Evolutionary conservation across 495 filamentous ascomycete genomes (phyloP), one percentile per base, ranked within the genome.

Genomic region (Penicillium soppii): DNA sequence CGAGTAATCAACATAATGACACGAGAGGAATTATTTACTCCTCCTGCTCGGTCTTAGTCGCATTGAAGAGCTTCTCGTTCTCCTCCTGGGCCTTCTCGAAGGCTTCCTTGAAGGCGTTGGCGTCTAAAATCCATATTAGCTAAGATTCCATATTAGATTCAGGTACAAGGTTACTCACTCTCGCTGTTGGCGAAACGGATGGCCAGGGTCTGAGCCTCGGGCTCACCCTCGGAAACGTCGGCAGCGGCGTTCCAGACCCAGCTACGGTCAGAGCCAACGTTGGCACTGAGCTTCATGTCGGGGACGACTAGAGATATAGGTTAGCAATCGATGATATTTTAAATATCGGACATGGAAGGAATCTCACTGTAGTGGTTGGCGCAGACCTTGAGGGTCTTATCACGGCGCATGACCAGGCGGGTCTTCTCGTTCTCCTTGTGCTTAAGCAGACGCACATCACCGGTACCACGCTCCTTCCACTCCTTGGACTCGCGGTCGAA

Each of bases 321-420:
- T 69, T 39, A 67, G 59, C 19, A 57, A 30, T 6, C 4, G 17
- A 32, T 45, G 1, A 36, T 36, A 33, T 17, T 22, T 17, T n/a
- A 10, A 29, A 30, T 19, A n/a, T 13, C 27, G 33, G 12, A 53
- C 35, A 26, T 38, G 29, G 43, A 49, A 33, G 32, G n/a, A 4
- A 40, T 62, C 90, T 67, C 87, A 98, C 94, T 87, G 73, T 99
- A 99, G 80, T 99, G 95, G 78, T 99, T 99, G 66, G 95, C 95
- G 86, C 95, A 99, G 73, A 97, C 94, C 80, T 99, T 99, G 75
- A 96, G 83, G 57, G 95, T 97, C 87, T 97, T 96, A 76, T 99
- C 95, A 66, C 95, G 81, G 72, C 95, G 86, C 95, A 99, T 99
- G 61, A 99, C 94, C 56, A 99, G 79, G 52, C 95, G 83, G 47